Evolutionary conservation across 1,284 basidiomycete genomes (phyloP).

Genomic region (Puccinia novopanici): DNA sequence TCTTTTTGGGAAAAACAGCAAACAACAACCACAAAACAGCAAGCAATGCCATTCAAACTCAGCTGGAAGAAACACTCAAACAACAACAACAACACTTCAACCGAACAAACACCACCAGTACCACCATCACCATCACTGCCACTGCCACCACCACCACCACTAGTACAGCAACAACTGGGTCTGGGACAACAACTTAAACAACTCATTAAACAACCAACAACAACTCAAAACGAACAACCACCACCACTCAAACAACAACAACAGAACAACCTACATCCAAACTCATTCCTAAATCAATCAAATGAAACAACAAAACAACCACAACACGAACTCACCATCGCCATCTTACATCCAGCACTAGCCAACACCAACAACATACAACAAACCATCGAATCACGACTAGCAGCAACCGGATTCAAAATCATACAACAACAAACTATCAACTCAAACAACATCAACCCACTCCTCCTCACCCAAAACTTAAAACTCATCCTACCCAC

Average conservation of each 20-base stretch:
- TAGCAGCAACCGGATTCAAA: constrained; percentile 24
- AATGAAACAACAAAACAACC: background rate
- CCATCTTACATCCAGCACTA: background rate
- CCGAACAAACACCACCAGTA: no score
- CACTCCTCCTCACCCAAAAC: background rate
- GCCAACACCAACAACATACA: background rate
- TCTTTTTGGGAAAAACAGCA: no score
- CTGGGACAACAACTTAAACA: no score
- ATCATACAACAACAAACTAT: background rate
- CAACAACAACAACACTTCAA: background rate
- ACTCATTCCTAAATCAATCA: background rate
- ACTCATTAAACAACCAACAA: no score
- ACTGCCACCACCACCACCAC: background rate
- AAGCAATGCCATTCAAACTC: no score
- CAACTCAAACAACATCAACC: background rate
- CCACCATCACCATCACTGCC: background rate
- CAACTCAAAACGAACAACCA: no score
- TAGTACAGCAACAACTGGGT: background rate
- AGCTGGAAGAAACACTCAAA: no score
- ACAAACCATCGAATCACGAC: constrained; percentile 13
- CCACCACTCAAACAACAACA: no score
- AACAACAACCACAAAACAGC: no score
- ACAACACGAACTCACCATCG: constrained; percentile 4
- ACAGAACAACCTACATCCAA: no score
- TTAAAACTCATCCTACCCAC: background rate